A percentile compares a stretch with the other conserved stretches of the same genome.
phyloP scores from a whole-genome alignment of 2,329 filamentous ascomycete species.

The Hirsutella rhossiliensis region DNA sequence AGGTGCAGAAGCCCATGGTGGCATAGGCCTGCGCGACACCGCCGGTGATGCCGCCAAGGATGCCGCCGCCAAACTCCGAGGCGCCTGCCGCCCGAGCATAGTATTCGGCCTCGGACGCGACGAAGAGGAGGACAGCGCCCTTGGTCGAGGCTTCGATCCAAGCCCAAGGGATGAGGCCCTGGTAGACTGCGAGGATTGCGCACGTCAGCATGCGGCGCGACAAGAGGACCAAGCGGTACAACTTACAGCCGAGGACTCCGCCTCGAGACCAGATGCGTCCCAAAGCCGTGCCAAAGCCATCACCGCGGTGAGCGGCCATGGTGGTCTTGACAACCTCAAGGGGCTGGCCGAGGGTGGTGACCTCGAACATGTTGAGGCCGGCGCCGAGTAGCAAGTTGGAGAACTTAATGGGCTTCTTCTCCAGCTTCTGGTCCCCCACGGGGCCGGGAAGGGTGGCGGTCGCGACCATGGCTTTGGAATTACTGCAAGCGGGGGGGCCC shows the following conservation, averaged over 20 bases:
- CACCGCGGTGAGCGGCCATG: conserved; percentile 92
- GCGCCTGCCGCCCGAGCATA: conserved; percentile 77
- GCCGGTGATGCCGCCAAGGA: conserved; percentile 81
- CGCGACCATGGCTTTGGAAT: conserved; percentile 50
- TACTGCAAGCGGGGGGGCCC: conserved; percentile 55
- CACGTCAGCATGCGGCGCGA: conserved; percentile 4
- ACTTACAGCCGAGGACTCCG: conserved; percentile 87
- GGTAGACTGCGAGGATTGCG: conserved; percentile 64
- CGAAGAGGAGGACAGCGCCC: conserved; percentile 96
- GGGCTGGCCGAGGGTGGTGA: conserved; percentile 58
- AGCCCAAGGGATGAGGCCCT: conserved; percentile 98
- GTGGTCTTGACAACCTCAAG: conserved; percentile 99
- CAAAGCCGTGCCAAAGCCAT: conserved; percentile 74
- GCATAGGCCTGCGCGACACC: conserved; percentile 97
- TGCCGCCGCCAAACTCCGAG: conserved; percentile 77
- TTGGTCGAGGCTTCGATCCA: conserved; percentile 99
- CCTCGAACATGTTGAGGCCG: conserved; percentile 92
- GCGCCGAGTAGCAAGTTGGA: conserved; percentile 93
- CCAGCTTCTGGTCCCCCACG: conserved; percentile 43
- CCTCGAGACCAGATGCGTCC: conserved; percentile 86
- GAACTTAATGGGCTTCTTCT: conserved; percentile 99
- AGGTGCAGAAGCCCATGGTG: conserved; percentile 99
- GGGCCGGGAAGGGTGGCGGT: conserved; percentile 40
- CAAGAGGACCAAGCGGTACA: conserved; percentile 1
- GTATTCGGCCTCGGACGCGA: conserved; percentile 96